phyloP scores from a whole-genome alignment of 805 yeast genomes.

The Kodamaea hsintzibuensis region DNA sequence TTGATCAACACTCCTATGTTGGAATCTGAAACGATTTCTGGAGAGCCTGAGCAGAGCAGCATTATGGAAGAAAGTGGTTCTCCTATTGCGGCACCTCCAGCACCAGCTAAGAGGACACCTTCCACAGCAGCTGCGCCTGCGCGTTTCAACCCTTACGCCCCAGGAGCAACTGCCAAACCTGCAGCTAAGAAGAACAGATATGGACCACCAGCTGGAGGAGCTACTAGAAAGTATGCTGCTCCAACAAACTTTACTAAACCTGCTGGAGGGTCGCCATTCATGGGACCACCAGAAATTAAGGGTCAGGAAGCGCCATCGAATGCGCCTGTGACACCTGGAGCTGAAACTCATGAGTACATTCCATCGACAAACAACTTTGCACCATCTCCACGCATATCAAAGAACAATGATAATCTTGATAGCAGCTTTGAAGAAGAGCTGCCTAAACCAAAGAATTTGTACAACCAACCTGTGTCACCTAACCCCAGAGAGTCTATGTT shows the following conservation, averaged over 20 bases:
- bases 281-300: neutral
- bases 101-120: slow-evolving; percentile 12
- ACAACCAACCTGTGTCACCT: slow-evolving; percentile 1
- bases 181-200: slow-evolving; percentile 23
- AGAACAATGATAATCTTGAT: slow-evolving; percentile 6
- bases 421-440: slow-evolving; percentile 4
- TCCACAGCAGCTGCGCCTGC: slow-evolving; percentile 6
- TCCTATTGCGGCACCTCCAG: slow-evolving; percentile 15
- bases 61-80: neutral
- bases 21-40: neutral
- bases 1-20: neutral
- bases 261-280: slow-evolving; percentile 1
- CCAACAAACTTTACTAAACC: slow-evolving; percentile 10
- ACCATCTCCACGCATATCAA: slow-evolving; percentile 1
- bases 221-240: slow-evolving; percentile 12
- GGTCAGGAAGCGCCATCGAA: neutral
- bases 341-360: neutral
- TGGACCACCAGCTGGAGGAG: slow-evolving; percentile 22
- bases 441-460: slow-evolving; percentile 9
- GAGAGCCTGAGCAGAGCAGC: neutral
- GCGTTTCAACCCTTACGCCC: slow-evolving; percentile 42
- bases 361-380: slow-evolving; percentile 1
- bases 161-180: slow-evolving; percentile 19
- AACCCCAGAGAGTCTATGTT: slow-evolving; percentile 19
- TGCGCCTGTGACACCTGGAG: neutral